Conservation (phyloP, 805 yeast species). For the Hanseniaspora guilliermondii region DNA sequence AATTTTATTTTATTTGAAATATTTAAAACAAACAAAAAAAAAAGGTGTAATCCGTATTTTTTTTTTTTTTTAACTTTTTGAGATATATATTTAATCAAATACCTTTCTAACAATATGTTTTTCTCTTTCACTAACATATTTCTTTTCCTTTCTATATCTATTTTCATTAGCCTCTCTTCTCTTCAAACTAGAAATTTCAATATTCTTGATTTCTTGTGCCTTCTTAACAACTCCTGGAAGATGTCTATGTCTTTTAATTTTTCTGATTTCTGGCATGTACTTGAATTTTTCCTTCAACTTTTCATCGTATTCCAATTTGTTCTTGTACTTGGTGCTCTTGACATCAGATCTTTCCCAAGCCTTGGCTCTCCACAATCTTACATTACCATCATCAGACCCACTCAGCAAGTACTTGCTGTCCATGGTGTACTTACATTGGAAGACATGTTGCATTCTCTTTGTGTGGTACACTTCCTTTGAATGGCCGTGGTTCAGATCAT, state of each 20-base stretch:
- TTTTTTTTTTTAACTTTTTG: neutral
- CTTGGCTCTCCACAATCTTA: slow-evolving; percentile 81
- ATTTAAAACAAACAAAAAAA: neutral
- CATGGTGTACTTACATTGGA: slow-evolving; percentile 71
- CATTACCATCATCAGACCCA: slow-evolving; percentile 94
- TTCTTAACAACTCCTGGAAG: slow-evolving; percentile 77
- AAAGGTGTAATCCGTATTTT: neutral
- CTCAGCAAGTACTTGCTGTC: slow-evolving; percentile 77
- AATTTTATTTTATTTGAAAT: neutral
- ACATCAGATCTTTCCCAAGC: slow-evolving; percentile 77
- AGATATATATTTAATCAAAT: slow-evolving; percentile 35
- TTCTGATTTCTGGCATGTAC: slow-evolving; percentile 89
- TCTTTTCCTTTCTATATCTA: slow-evolving; percentile 54
- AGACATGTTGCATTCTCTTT: slow-evolving; percentile 92
- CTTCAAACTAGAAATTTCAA: slow-evolving; percentile 61
- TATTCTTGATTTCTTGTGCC: slow-evolving; percentile 73
- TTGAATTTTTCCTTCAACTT: slow-evolving; percentile 85
- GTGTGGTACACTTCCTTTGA: slow-evolving; percentile 93
- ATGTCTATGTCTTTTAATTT: slow-evolving; percentile 87
- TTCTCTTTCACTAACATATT: slow-evolving; percentile 59
- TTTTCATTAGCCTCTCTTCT: slow-evolving; percentile 74
- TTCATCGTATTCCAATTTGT: slow-evolving; percentile 78
- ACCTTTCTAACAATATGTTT: slow-evolving; percentile 80
- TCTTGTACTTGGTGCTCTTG: slow-evolving; percentile 65
- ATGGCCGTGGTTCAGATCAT: slow-evolving; percentile 67